A percentile compares a stretch with the other conserved stretches of the same genome.
These are phyloP conservation scores for Thielaviopsis euricoi DNA, from an alignment of 2,329 filamentous ascomycete species.

Conservation along the genomic window DNA sequence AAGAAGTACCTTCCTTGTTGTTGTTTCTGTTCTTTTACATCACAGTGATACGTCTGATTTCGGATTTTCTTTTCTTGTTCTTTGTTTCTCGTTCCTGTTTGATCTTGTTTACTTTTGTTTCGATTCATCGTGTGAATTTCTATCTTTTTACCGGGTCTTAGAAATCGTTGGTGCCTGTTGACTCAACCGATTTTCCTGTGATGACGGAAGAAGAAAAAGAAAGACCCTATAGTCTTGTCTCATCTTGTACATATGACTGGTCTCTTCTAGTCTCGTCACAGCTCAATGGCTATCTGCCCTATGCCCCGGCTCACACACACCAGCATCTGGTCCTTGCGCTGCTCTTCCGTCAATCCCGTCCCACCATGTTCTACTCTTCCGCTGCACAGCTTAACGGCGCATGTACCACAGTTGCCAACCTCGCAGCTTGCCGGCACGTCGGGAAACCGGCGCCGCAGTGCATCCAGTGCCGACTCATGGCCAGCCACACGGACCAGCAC, in stretches of 20 bases:
- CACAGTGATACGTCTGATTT: neutral
- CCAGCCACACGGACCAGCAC: slow-evolving; percentile 28
- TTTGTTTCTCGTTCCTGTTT: neutral
- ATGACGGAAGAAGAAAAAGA: neutral
- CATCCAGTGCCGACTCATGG: slow-evolving; percentile 34
- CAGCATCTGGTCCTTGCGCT: slow-evolving; percentile 29
- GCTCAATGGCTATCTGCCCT: slow-evolving; percentile 30
- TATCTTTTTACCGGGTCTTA: too few relatives aligned
- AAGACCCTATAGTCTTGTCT: too few relatives aligned
- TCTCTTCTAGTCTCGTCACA: neutral
- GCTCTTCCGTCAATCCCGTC: slow-evolving; percentile 27
- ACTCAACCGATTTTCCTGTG: neutral
- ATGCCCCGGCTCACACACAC: slow-evolving; percentile 36
- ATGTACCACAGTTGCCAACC: slow-evolving; percentile 38
- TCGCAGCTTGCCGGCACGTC: slow-evolving; percentile 33
- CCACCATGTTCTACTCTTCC: slow-evolving; percentile 34
- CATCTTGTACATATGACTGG: too few relatives aligned
- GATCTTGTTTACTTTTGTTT: neutral
- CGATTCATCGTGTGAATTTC: too few relatives aligned
- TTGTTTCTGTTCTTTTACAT: too few relatives aligned
- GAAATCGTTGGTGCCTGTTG: too few relatives aligned
- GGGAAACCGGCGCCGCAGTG: slow-evolving; percentile 26
- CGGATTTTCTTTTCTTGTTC: neutral
- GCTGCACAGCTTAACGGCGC: slow-evolving; percentile 25
- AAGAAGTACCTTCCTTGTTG: too few relatives aligned